phyloP scores from a whole-genome alignment of 2,329 filamentous ascomycete genomes.

The Elsinoe australis region DNA sequence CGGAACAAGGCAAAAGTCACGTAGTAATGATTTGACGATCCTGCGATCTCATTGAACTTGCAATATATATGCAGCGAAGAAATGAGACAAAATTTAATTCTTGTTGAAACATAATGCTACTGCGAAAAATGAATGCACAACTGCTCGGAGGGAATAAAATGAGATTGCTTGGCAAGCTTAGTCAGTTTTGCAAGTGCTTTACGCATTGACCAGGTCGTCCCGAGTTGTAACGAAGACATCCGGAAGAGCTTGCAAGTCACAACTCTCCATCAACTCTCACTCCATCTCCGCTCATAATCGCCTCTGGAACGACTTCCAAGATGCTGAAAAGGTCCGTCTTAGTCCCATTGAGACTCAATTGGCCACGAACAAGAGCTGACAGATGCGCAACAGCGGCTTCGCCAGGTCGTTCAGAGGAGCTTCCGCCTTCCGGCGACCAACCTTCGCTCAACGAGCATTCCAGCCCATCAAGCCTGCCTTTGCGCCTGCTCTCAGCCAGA shows the following conservation, averaged over 20 bases:
- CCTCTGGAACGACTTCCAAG: slow-evolving; percentile 39
- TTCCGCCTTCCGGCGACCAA: slow-evolving; percentile 50
- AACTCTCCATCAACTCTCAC: slow-evolving; percentile 14
- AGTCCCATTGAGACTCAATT: slow-evolving; percentile 20
- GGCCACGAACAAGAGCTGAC: slow-evolving; percentile 26
- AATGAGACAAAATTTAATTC: too few species aligned
- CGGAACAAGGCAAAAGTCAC: slow-evolving; percentile 2
- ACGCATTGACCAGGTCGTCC: background rate
- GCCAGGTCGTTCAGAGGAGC: slow-evolving; percentile 58
- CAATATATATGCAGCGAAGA: background rate
- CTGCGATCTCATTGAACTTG: background rate
- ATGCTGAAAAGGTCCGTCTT: slow-evolving; percentile 73
- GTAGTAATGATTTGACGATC: slow-evolving; percentile 15
- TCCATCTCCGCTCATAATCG: slow-evolving; percentile 15
- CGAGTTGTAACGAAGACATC: slow-evolving; percentile 11
- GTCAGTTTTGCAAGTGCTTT: background rate
- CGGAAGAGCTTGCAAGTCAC: slow-evolving; percentile 12
- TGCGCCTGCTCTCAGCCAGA: slow-evolving; percentile 51
- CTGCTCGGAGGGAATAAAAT: too few species aligned
- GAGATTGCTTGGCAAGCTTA: background rate
- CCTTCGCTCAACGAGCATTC: slow-evolving; percentile 45
- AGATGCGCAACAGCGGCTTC: slow-evolving; percentile 50
- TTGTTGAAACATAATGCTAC: too few species aligned
- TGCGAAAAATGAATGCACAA: too few species aligned
- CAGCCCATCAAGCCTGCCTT: slow-evolving; percentile 51